phyloP scores from a whole-genome alignment of 257 asterid species.

The Hygrophila difformis region DNA sequence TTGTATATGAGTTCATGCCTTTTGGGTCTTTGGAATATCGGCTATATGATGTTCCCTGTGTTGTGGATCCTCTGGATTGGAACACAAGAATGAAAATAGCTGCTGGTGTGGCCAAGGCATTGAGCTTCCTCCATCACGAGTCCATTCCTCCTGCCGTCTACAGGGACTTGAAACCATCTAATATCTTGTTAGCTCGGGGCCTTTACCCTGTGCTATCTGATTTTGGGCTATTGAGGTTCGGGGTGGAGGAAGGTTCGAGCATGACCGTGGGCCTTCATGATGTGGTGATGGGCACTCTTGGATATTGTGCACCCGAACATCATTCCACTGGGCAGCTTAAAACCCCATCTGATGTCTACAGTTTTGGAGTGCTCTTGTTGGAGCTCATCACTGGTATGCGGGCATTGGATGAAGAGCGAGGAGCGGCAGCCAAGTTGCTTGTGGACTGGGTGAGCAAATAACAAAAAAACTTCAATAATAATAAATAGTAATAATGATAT shows the following conservation, averaged over 20 bases:
- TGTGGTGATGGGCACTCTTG: conserved; percentile 8
- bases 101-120: conserved; percentile 10
- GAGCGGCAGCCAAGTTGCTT: conserved; percentile 9
- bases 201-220: conserved; percentile 14
- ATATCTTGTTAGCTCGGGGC: conserved; percentile 5
- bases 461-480: too few relatives aligned
- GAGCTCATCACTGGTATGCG: conserved; percentile 17
- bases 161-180: conserved; percentile 14
- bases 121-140: conserved; percentile 14
- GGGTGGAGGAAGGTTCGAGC: conserved; percentile 1
- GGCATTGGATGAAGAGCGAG: conserved; percentile 14
- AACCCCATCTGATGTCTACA: conserved; percentile 9
- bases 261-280: background rate
- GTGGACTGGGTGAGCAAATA: conserved; percentile 31
- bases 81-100: too few relatives aligned
- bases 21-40: conserved; percentile 28
- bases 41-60: conserved; percentile 24
- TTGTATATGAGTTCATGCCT: conserved; percentile 33
- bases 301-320: conserved; percentile 19
- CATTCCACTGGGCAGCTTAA: conserved; percentile 6
- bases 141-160: conserved; percentile 12
- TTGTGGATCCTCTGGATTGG: conserved; percentile 11
- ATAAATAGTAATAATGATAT: too few relatives aligned
- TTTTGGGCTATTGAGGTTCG: conserved; percentile 13
- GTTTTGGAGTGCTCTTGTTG: conserved; percentile 17